Conservation (phyloP, 1,284 basidiomycete species). For the Schizophyllum amplum region DNA sequence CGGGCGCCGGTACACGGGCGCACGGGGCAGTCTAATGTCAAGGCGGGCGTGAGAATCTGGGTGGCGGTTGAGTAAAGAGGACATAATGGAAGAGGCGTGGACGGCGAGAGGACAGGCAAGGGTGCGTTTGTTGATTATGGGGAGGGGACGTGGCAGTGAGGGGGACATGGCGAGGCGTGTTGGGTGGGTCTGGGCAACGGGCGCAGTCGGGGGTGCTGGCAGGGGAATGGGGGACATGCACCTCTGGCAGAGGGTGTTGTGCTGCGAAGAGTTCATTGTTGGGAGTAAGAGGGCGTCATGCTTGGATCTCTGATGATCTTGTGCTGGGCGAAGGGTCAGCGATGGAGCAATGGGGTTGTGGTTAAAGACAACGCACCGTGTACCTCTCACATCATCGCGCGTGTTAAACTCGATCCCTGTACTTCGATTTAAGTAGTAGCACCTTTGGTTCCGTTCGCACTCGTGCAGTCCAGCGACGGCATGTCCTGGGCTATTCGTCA, state of each 20-base stretch:
- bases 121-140: not conserved
- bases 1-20: not conserved
- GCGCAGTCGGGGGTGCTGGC: not conserved
- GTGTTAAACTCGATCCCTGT: no score
- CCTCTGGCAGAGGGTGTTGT: not conserved
- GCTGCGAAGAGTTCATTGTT: not conserved
- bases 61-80: not conserved
- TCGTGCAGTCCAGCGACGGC: no score
- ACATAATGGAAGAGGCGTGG: not conserved
- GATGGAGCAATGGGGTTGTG: not conserved
- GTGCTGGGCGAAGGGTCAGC: no score
- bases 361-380: no score
- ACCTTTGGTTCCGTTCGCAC: no score
- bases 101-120: no score
- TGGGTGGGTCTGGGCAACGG: no score
- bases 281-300: no score
- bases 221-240: not conserved
- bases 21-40: not conserved
- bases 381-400: no score
- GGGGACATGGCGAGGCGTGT: not conserved
- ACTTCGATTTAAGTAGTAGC: no score
- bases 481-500: no score
- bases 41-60: not conserved
- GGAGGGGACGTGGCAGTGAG: not conserved
- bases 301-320: not conserved